Percentiles rank a stretch among this genome's conserved stretches.
Conservation (phyloP, 257 asterid genomes). For the Misopates orontium region DNA sequence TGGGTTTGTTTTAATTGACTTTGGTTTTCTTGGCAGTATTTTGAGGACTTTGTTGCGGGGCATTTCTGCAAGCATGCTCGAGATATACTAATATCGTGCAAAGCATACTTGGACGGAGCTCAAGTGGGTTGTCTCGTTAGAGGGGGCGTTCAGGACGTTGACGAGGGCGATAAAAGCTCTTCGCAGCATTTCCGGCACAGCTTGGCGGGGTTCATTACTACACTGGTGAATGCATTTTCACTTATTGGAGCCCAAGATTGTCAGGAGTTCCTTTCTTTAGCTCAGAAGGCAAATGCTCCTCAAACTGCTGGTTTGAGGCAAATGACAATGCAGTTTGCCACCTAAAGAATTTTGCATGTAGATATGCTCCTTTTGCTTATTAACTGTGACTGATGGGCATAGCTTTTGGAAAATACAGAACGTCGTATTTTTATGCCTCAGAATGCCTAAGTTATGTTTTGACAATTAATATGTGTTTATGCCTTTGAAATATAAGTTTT, state of each 20-base stretch:
- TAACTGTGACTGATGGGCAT: constrained; percentile 8
- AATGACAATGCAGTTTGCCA: constrained; percentile 19
- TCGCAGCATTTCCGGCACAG: constrained; percentile 50
- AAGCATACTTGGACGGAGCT: constrained; percentile 81
- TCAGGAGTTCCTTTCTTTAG: constrained; percentile 50
- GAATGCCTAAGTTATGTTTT: constrained; percentile 13
- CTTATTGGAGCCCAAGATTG: constrained; percentile 66
- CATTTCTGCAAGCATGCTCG: constrained; percentile 62
- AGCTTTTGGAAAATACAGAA: constrained; percentile 7
- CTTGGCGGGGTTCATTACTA: constrained; percentile 43
- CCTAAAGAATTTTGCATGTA: constrained; percentile 24
- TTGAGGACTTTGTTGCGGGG: constrained; percentile 75
- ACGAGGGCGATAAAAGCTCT: constrained; percentile 66
- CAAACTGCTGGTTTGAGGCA: constrained; percentile 23
- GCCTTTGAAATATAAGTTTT: background rate
- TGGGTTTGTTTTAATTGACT: background rate
- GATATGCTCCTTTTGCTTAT: constrained; percentile 15
- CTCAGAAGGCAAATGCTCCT: constrained; percentile 28
- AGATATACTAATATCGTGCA: constrained; percentile 69
- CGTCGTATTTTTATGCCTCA: constrained; percentile 6
- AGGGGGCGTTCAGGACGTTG: constrained; percentile 84
- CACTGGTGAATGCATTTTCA: constrained; percentile 48
- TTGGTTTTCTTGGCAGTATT: constrained; percentile 55
- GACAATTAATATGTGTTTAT: background rate
- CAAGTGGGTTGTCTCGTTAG: constrained; percentile 81